Evolutionary conservation across 345 rosid genomes (phyloP).

Genomic region (Dipteronia dyeriana): DNA sequence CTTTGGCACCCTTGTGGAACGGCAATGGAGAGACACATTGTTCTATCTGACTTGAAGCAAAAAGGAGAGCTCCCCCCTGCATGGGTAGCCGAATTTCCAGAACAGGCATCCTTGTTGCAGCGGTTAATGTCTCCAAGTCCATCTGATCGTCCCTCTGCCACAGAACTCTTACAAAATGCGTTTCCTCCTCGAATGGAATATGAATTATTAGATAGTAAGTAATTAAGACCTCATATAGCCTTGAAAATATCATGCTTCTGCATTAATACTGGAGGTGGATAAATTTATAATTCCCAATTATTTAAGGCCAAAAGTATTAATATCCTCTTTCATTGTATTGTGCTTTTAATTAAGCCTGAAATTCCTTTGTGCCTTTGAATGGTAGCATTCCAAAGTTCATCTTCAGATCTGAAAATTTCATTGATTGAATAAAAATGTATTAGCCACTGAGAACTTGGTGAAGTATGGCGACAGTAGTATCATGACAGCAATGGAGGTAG

Average conservation of each 20-base stretch:
- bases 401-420: neutral
- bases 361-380: neutral
- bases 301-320: too few relatives aligned
- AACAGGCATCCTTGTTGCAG: slow-evolving; percentile 76
- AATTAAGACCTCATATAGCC: neutral
- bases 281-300: too few relatives aligned
- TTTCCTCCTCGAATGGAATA: slow-evolving; percentile 95
- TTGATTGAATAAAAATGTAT: neutral
- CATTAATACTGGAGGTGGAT: neutral
- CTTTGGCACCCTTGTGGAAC: slow-evolving; percentile 96
- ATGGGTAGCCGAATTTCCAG: slow-evolving; percentile 84
- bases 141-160: slow-evolving; percentile 95
- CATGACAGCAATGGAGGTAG: neutral
- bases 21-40: slow-evolving; percentile 83
- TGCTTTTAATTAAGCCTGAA: neutral
- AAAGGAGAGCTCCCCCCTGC: slow-evolving; percentile 82
- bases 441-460: neutral
- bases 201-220: slow-evolving; percentile 85
- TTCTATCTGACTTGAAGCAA: slow-evolving; percentile 76
- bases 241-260: slow-evolving; percentile 5
- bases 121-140: slow-evolving; percentile 90
- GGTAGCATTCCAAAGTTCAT: neutral
- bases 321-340: neutral
- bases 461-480: neutral
- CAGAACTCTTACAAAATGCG: slow-evolving; percentile 73